Evolutionary conservation across 2,329 filamentous ascomycete genomes (phyloP), one percentile per base, ranked within the genome.

Genomic region (Cordyceps cateniannulata): DNA sequence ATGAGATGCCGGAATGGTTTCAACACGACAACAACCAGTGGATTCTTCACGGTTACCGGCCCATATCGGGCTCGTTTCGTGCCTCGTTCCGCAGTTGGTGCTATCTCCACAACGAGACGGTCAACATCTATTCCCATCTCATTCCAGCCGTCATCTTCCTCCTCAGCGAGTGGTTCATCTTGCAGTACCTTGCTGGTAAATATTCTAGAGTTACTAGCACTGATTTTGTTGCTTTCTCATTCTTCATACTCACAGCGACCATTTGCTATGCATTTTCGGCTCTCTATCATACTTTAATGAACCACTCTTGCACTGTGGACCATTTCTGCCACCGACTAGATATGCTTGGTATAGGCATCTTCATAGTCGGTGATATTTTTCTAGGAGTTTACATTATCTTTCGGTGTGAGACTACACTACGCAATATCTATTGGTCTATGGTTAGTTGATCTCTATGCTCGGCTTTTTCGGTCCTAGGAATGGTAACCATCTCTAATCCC

Each of bases 101-200:
- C 2, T 76, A 77, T 64, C 42, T 72, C 16, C 70, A 73, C 65
- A 73, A 72, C 62, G 69, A 73, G 61, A 66, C 69, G 3, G 62
- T 69, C 62, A 73, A n/a, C n/a, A n/a, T n/a, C n/a, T n/a, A n/a
- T n/a, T n/a, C n/a, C n/a, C n/a, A n/a, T n/a, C n/a, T n/a, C 4
- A 63, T 82, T 3, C 78, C 79, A 0, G 76, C 72, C 10, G 45
- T 78, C 2, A 20, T 71, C 24, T 60, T 71, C 59, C 57, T 75
- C 6, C 47, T 73, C 7, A 67, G 69, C 20, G 69, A 75, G 61
- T 65, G 62, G 47, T 63, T 64, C 32, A 62, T 68, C 59, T 58
- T 55, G 44, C 62, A 62, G 45, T 62, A 66, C 59, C 63, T 69
- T 58, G 29, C 62, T 20, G 58, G 60, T 32, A 61, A 53, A 55